phyloP scores from a whole-genome alignment of 2,329 filamentous ascomycete genomes.

The Rosellinia necatrix region DNA sequence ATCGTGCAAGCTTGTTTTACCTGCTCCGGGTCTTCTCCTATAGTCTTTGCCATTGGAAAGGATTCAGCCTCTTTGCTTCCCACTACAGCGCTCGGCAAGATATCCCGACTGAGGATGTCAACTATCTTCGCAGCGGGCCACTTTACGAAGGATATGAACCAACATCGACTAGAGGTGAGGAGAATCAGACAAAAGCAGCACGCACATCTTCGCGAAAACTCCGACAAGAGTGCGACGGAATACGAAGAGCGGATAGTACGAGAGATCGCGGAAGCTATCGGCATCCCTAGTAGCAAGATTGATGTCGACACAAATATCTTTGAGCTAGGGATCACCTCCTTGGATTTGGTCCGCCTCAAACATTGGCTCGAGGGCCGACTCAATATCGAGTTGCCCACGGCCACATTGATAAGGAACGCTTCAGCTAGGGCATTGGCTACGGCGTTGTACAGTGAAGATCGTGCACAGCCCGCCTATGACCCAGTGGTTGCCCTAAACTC shows the following conservation, averaged over 20 bases:
- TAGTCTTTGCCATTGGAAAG: not conserved
- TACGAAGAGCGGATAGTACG: not conserved
- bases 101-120: not conserved
- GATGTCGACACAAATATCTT: slow-evolving; percentile 33
- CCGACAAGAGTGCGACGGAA: no score
- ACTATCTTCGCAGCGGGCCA: not conserved
- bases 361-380: slow-evolving; percentile 35
- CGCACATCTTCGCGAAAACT: no score
- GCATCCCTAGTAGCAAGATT: no score
- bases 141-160: not conserved
- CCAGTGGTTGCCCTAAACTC: not conserved
- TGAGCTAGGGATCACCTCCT: slow-evolving; percentile 45
- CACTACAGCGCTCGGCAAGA: not conserved
- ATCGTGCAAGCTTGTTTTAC: not conserved
- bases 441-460: no score
- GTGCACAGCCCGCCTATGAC: no score
- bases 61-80: not conserved
- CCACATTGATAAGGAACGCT: slow-evolving; percentile 42
- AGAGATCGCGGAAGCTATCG: not conserved
- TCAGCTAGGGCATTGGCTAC: no score
- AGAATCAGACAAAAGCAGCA: no score
- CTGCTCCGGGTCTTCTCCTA: not conserved
- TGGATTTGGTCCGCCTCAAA: slow-evolving; percentile 49
- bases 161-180: no score
- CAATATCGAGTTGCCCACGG: slow-evolving; percentile 40